Evolutionary conservation across 2,329 filamentous ascomycete species (phyloP), one percentile per base, ranked within the genome.

Genomic region (Venturia carpophila): DNA sequence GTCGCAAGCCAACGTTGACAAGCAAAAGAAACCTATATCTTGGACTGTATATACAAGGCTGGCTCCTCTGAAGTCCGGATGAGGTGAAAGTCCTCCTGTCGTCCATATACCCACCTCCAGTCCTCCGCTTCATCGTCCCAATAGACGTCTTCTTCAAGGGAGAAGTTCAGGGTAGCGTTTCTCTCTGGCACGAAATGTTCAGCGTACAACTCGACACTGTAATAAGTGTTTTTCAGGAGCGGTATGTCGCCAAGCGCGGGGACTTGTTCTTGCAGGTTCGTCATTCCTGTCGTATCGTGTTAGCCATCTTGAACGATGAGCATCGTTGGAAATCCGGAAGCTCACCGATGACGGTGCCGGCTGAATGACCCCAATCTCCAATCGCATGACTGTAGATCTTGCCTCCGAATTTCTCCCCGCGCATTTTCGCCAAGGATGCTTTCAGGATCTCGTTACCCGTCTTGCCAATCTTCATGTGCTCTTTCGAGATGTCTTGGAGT

Each of bases 131-230:
- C 52, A 19, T 58, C 52, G 21, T 58, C 52, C 52, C 52, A 58
- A 37, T 58, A 37, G n/a, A 58, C 30, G 17, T 58, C 52, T 58
- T 58, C 52, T 37, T 58, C 52, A 5, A 58, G 52, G 52, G 30
- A 58, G 15, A 55, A 55, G 49, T 55, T 55, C 49, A 55, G 17
- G 24, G 49, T 55, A 1, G 49, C 49, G 49, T 55, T 55, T 34
- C 49, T 55, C 17, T 55, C 49, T 34, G 49, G 49, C 49, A 55
- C 49, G 19, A 55, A 55, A 55, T 55, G 49, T 19, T 55, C 49
- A 15, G 49, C 49, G 17, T 55, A 55, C 5, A 55, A 24, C 24
- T 55, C 49, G 17, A 55, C 49, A 34, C 49, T 55, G 27, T 55
- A 55, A 34, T 55, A 55, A 34, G 49, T 55, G 24, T 55, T 34